Evolutionary conservation across 306 rosid genomes (phyloP).

Genomic region (Begonia loranthoides): DNA sequence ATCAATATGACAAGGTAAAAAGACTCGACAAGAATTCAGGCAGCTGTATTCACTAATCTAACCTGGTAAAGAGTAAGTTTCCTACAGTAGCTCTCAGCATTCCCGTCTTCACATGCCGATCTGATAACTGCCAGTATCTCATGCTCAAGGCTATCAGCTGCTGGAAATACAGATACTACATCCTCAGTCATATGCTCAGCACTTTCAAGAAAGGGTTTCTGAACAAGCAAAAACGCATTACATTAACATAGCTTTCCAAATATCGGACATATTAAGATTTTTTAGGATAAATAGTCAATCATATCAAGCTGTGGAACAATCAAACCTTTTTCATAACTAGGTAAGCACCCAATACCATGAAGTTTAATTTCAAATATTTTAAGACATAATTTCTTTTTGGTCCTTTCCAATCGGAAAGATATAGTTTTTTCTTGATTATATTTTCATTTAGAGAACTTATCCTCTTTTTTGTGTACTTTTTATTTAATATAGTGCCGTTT

Average conservation of each 20-base stretch:
- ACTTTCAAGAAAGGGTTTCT: conserved; percentile 82
- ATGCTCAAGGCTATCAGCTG: conserved; percentile 89
- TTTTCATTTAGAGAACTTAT: too few relatives aligned
- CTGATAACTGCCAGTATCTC: conserved; percentile 55
- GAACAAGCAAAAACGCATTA: conserved; percentile 18
- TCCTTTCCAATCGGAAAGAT: too few relatives aligned
- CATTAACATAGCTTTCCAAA: conserved; percentile 3
- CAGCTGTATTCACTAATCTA: conserved; percentile 10
- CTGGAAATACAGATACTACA: conserved; percentile 87
- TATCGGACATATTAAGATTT: background rate
- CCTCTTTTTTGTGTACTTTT: too few relatives aligned
- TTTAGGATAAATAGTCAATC: too few relatives aligned
- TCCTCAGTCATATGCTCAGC: conserved; percentile 91
- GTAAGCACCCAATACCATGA: too few relatives aligned
- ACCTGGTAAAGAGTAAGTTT: conserved; percentile 81
- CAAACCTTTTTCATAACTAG: too few relatives aligned
- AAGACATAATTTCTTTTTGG: too few relatives aligned
- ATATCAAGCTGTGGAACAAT: too few relatives aligned
- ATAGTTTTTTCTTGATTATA: too few relatives aligned
- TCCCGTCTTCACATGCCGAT: conserved; percentile 67
- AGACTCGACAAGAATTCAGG: background rate
- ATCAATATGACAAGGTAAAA: background rate
- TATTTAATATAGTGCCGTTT: too few relatives aligned
- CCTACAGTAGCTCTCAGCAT: conserved; percentile 55
- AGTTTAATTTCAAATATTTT: too few relatives aligned